Base-by-base conservation (phyloP, 2,329 filamentous ascomycete species). In the Fusarium sp. region DNA sequence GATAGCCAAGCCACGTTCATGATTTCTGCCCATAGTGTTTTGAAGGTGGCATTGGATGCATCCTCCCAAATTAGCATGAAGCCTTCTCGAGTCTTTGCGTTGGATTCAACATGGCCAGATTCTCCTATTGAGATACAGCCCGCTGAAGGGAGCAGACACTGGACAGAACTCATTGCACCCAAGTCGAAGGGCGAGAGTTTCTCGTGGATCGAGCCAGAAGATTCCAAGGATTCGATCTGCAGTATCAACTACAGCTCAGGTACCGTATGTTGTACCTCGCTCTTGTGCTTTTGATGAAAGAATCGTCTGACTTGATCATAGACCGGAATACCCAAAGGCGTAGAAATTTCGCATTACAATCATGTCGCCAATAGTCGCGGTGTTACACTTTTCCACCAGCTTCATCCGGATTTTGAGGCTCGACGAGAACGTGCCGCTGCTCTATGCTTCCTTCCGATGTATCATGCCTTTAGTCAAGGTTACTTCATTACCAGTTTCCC, bases 261-360 rank as follows among this genome's bases (percentile, higher is more conserved):
- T 12, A 94, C 91, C 31, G 75, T 76, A 74, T 30, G 75, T 57
- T 33, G 16, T 4, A 30, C 11, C 13, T 28, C 40, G 18, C 15
- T 8, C 18, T 23, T 34, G 3, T 11, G 23, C 6, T 20, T 33
- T 23, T 16, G 28, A 26, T 3, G 15, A n/a, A 11, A 33, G 3
- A 46, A 12, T 18, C 16, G 16, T 36, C 62, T 72, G 51, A 70
- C 38, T 8, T 11, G 18, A 12, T 38, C 16, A 33, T 37, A 77
- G 75, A 97, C 93, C 0, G 93, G 93, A 8, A 84, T 93, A 6
- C 92, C 93, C 11, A 97, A 97, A 77, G 93, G 93, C 12, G 93
- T 96, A 15, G 89, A 92, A 79, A 91, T 96, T 68, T 88, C 89
- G n/a, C 93, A 97, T 78, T 82, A 83, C 62, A 91, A 93, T 70